Evolutionary conservation across 169 alveolate species (phyloP), one percentile per base, ranked within the genome.

Genomic region (Theileria parva): DNA sequence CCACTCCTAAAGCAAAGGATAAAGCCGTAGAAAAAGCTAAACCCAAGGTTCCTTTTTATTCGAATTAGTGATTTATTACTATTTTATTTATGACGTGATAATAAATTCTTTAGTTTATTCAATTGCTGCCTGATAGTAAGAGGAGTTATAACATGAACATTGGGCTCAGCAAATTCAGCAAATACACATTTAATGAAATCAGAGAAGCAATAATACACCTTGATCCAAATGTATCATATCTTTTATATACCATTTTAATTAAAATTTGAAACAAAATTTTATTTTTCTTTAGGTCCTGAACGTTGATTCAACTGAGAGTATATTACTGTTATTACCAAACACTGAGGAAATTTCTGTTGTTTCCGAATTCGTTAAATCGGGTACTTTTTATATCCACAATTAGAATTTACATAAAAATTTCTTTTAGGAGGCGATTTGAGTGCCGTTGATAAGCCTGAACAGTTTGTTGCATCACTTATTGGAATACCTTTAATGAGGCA

Each of bases 141-240:
- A 85, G 97, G 63, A 94, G 95, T 55, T 94, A 94, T 89, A 94
- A 94, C 81, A 94, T 94, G 95, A 93, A 93, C 77, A 94, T 94
- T 65, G 97, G 96, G 21, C 79, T 94, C 48, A 87, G 97, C n/a
- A 93, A 94, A 77, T 94, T 94, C 90, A 91, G 88, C 86, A 93
- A 93, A 74, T 93, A 92, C 80, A 93, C 96, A 27, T 94, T 92
- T 83, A 92, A 94, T 65, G 96, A 94, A 84, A 65, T 94, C 28
- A 81, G 96, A 67, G 97, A 94, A 69, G 97, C 97, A 15, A 90
- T 94, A 37, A 81, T 94, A 72, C 94, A 93, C 64, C 85, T 94
- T 66, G 93, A 94, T 75, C 95, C 96, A 8, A 70, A 39, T 39
- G 91, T 86, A 73, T 0, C 27, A 63, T 48, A 37, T 7, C 32